Evolutionary conservation across 225 moss, liverwort and hornwort genomes (phyloP).

Genomic region (Asterella californica): DNA sequence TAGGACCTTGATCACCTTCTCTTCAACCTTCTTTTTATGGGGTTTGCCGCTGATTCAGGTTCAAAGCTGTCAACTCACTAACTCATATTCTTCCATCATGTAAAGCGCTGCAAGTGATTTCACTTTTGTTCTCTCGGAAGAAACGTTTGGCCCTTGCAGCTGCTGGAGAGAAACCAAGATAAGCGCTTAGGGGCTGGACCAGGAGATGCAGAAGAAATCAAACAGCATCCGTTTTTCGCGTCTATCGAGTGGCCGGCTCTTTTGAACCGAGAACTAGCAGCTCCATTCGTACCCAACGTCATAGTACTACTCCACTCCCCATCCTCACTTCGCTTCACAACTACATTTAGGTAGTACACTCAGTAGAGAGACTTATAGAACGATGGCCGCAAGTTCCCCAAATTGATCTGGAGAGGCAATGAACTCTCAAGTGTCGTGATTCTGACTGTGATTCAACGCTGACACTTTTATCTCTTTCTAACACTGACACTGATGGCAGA

Average conservation of each 20-base stretch:
- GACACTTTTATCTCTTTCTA: not conserved
- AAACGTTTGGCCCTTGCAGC: not conserved
- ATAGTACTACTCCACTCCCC: not conserved
- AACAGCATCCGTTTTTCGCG: constrained; percentile 16
- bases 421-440: not conserved
- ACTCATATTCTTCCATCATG: not conserved
- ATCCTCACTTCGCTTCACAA: too few species aligned
- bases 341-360: too few species aligned
- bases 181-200: constrained; percentile 8
- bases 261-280: not conserved
- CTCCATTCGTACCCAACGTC: constrained; percentile 14
- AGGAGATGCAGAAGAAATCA: constrained; percentile 15
- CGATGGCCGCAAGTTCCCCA: too few species aligned
- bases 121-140: not conserved
- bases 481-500: constrained; percentile 3
- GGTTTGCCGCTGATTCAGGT: too few species aligned
- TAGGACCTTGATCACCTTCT: too few species aligned
- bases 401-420: not conserved
- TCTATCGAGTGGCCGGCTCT: constrained; percentile 12
- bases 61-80: too few species aligned
- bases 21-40: too few species aligned
- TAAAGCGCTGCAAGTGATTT: not conserved
- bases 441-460: not conserved
- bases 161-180: constrained; percentile 19
- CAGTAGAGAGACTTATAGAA: too few species aligned